Evolutionary conservation across 768 basidiomycete species (phyloP).

Genomic region (Calocera cornea): DNA sequence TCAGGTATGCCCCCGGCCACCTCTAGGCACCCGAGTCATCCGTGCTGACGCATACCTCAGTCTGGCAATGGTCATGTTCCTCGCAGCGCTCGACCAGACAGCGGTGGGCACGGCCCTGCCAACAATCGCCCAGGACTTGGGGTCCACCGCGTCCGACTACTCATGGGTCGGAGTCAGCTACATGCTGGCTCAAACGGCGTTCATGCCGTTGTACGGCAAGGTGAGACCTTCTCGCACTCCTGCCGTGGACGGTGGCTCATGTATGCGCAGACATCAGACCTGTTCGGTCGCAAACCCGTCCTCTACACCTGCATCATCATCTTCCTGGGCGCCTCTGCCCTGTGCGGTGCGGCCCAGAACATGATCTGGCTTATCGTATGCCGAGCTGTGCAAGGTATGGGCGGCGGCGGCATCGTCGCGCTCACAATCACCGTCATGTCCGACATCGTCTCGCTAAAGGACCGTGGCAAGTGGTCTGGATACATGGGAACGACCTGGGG

Average conservation of each 20-base stretch:
- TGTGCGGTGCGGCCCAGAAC: conserved; percentile 16
- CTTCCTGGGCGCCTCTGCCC: conserved; percentile 14
- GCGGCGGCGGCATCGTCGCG: conserved; percentile 13
- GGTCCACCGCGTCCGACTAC: conserved; percentile 45
- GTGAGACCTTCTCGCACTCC: neutral
- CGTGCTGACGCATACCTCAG: neutral
- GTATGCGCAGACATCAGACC: neutral
- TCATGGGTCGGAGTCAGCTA: conserved; percentile 47
- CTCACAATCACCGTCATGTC: conserved; percentile 45
- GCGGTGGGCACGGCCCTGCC: conserved; percentile 26
- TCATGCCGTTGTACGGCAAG: neutral
- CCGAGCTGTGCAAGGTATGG: conserved; percentile 17
- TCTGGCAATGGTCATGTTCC: conserved; percentile 10
- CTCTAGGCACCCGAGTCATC: neutral
- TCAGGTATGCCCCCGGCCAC: neutral
- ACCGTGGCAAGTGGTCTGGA: conserved; percentile 41
- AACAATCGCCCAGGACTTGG: conserved; percentile 47
- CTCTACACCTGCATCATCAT: conserved; percentile 11
- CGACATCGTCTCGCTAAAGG: conserved; percentile 69
- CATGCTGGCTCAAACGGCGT: neutral
- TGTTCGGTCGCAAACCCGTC: conserved; percentile 12
- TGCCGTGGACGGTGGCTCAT: neutral
- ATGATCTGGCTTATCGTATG: conserved; percentile 16
- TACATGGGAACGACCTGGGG: conserved; percentile 11
- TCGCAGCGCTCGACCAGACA: conserved; percentile 35